A percentile compares a stretch with the other conserved stretches of the same genome.
Evolutionary conservation across 2,329 filamentous ascomycete genomes (phyloP).

Genomic region (Penicillium corylophilum): DNA sequence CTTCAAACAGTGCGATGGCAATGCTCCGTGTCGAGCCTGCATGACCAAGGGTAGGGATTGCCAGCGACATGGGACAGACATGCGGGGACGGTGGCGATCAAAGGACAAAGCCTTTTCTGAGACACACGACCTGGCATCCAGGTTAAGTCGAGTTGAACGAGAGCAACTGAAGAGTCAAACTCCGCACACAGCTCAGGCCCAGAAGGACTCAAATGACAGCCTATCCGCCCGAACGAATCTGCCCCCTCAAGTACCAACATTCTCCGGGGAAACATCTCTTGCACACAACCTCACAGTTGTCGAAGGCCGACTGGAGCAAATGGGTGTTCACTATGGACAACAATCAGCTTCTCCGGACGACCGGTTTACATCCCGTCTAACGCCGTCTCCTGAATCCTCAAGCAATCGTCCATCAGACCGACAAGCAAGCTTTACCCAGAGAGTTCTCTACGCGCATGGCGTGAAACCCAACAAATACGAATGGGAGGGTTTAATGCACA

Average conservation of each 20-base stretch:
- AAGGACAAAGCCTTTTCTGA: background rate
- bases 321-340: slow-evolving; percentile 14
- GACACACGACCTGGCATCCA: background rate
- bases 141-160: slow-evolving; percentile 9
- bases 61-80: slow-evolving; percentile 11
- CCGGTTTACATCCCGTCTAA: slow-evolving; percentile 8
- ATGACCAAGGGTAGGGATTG: slow-evolving; percentile 5
- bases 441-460: slow-evolving; percentile 5
- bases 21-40: slow-evolving; percentile 19
- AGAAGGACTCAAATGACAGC: background rate
- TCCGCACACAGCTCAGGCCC: background rate
- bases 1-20: slow-evolving; percentile 19
- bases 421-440: background rate
- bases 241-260: slow-evolving; percentile 10
- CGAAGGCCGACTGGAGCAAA: slow-evolving; percentile 17
- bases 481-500: slow-evolving; percentile 17
- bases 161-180: background rate
- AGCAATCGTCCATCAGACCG: background rate
- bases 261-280: slow-evolving; percentile 24
- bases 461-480: slow-evolving; percentile 8
- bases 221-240: background rate
- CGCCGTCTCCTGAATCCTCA: slow-evolving; percentile 9
- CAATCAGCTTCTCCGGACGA: slow-evolving; percentile 6
- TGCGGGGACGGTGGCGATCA: slow-evolving; percentile 14
- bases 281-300: slow-evolving; percentile 21